Evolutionary conservation across 2,329 filamentous ascomycete genomes (phyloP), one percentile per base, ranked within the genome.

Genomic region (Cladosporium oxysporum): DNA sequence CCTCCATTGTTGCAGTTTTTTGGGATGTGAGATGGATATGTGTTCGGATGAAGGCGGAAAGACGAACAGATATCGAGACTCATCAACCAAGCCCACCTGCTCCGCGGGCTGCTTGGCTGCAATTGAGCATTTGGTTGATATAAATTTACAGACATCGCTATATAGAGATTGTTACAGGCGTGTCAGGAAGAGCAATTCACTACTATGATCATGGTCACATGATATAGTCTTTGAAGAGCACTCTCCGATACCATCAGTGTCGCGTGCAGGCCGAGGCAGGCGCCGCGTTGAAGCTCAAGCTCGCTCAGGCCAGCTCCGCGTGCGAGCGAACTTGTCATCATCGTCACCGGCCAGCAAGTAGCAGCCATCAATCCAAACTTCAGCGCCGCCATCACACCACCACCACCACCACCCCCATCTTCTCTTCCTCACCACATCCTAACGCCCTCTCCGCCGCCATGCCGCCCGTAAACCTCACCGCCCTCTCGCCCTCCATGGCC

Each of bases 1-100:
- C 63, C n/a, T 75, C 71, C 73, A 76, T 76, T 18, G 10, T 8
- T 5, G 14, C 35, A 23, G 14, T 5, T 41, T 5, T 41, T 33
- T 23, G 14, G 33, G 55, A 35, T 23, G 55, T 21, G 31, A 58
- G 12, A 14, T 41, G 33, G 6, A 33, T 10, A 12, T 23, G n/a
- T 58, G 10, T 18, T 58, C 55, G 55, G 55, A 58, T 41, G 31
- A 26, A 41, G 55, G 55, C 55, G 55, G 55, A 23, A 41, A 26
- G 55, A 33, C 16, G 52, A 55, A 33, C 10, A 11, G 12, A 33
- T 12, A 12, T 21, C 16, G 28, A 33, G 28, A 29, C 31, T 21
- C 26, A 55, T 21, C 26, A 55, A 31, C 52, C 31, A 55, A 55
- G 52, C 52, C 8, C 29, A 33, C 26, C 29, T 41, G 33, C 55